phyloP scores from a whole-genome alignment of 768 basidiomycete genomes.

The Tubosaeta sp. region DNA sequence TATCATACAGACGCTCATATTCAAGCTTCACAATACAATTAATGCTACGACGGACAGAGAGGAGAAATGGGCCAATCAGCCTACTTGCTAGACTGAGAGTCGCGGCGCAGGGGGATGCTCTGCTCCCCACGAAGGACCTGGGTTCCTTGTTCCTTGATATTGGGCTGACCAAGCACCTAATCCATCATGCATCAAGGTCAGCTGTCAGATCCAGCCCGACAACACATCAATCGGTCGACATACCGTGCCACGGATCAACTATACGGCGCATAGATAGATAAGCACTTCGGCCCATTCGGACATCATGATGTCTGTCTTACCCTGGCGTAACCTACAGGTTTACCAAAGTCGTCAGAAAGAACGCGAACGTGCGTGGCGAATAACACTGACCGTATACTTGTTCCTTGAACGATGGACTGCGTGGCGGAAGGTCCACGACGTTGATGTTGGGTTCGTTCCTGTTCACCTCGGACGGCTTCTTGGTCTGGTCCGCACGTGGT shows the following conservation, averaged over 20 bases:
- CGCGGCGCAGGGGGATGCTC: conserved; percentile 28
- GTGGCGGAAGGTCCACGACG: conserved; percentile 22
- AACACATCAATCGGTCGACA: conserved; percentile 6
- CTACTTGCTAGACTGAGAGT: conserved; percentile 23
- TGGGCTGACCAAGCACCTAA: conserved; percentile 31
- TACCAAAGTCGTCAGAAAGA: neutral
- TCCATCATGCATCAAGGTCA: no score
- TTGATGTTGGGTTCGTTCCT: conserved; percentile 24
- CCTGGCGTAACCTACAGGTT: conserved; percentile 26
- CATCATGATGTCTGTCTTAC: conserved; percentile 11
- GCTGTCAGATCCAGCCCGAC: neutral
- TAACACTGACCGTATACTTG: conserved; percentile 46
- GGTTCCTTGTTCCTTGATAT: conserved; percentile 50
- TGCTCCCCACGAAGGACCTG: conserved; percentile 50
- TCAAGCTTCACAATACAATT: no score
- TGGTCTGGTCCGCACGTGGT: conserved; percentile 28
- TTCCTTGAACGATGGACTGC: conserved; percentile 51
- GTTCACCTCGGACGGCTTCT: conserved; percentile 23
- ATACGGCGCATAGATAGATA: neutral
- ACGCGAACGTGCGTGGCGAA: neutral
- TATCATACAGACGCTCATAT: neutral
- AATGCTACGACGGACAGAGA: neutral
- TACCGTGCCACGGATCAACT: conserved; percentile 32
- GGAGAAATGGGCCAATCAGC: no score
- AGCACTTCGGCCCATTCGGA: conserved; percentile 1